A percentile compares a stretch with the other conserved stretches of the same genome.
phyloP scores from a whole-genome alignment of 106 monocot species.

The Triglochin maritima region DNA sequence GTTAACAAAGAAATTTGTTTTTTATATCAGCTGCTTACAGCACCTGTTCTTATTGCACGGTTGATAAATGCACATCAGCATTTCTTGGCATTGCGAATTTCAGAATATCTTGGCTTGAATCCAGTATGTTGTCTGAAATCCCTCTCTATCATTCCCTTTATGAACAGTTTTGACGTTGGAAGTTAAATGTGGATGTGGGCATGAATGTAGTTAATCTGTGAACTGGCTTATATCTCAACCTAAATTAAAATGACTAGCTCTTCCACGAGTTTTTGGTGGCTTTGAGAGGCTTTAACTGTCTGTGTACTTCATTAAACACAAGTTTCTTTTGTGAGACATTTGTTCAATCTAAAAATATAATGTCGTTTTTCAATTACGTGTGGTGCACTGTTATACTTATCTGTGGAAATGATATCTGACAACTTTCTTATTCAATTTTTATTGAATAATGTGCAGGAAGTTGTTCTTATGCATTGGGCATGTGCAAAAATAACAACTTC shows the following conservation, averaged over 20 bases:
- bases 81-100: constrained; percentile 70
- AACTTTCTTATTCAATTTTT: neutral
- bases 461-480: constrained; percentile 98
- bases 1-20: constrained; percentile 8
- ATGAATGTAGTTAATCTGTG: too few relatives aligned
- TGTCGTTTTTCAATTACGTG: neutral
- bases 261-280: too few relatives aligned
- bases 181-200: too few relatives aligned
- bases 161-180: neutral
- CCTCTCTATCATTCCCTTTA: neutral
- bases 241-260: too few relatives aligned
- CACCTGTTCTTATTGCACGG: constrained; percentile 82
- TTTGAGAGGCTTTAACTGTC: too few relatives aligned
- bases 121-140: constrained; percentile 32
- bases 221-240: too few relatives aligned
- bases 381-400: neutral
- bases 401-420: neutral
- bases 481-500: constrained; percentile 85
- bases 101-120: constrained; percentile 81
- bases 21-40: constrained; percentile 65
- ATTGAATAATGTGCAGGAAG: constrained; percentile 45
- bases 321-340: too few relatives aligned
- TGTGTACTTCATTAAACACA: too few relatives aligned
- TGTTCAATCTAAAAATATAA: too few relatives aligned
- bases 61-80: constrained; percentile 82